These are phyloP conservation scores for Suillus fuscotomentosus DNA, from an alignment of 768 basidiomycete species.

Conservation along the genomic window DNA sequence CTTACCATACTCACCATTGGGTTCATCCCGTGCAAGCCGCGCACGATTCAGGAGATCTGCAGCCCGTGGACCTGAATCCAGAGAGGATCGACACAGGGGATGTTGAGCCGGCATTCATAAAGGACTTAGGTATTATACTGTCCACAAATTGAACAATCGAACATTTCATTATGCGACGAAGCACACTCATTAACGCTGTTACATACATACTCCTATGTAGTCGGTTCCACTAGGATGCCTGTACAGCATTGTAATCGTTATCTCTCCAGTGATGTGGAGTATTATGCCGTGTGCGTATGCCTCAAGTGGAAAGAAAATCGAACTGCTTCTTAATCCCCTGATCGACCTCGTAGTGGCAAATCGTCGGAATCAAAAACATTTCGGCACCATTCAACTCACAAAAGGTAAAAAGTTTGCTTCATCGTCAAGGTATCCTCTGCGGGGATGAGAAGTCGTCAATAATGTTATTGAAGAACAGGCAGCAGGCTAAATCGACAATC, in stretches of 20 bases:
- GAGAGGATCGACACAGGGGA: neutral
- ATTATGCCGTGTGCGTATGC: constrained; percentile 1
- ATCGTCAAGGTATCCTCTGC: neutral
- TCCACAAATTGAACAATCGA: neutral
- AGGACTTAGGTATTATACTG: neutral
- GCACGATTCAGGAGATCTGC: neutral
- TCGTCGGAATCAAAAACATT: constrained; percentile 10
- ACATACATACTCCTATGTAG: neutral
- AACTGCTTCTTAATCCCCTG: constrained; percentile 7
- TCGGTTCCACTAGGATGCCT: neutral
- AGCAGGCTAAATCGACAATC: constrained; percentile 10
- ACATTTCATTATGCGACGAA: neutral
- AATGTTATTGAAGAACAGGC: neutral
- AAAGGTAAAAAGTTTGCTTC: constrained; percentile 3
- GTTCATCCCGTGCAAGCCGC: neutral
- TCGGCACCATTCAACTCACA: constrained; percentile 13
- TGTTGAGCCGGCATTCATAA: neutral
- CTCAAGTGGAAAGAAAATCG: neutral
- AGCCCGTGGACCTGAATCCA: neutral
- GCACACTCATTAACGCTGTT: neutral
- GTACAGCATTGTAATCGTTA: neutral
- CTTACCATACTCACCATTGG: neutral
- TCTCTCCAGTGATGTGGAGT: neutral
- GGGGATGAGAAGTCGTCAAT: neutral
- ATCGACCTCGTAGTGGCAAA: constrained; percentile 8